These are phyloP conservation scores for Nitzschia sp. DNA, from an alignment of 108 stramenopile species.

Conservation along the genomic window DNA sequence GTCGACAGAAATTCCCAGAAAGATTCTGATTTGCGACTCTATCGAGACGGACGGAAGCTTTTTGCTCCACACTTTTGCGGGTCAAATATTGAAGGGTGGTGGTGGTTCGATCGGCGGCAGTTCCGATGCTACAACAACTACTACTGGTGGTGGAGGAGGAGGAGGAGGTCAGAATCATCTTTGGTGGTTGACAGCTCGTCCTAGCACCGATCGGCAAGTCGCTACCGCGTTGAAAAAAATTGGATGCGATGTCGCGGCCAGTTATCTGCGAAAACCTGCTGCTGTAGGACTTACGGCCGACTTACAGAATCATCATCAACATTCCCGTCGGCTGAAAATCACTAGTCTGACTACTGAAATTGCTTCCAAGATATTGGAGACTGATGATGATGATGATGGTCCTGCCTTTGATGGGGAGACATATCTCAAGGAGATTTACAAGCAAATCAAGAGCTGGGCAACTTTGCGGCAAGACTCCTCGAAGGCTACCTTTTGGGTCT, in stretches of 20 bases:
- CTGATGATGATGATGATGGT: neutral
- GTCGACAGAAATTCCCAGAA: conserved; percentile 24
- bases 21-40: conserved; percentile 45
- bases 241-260: conserved; percentile 36
- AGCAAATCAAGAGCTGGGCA: conserved; percentile 29
- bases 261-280: conserved; percentile 18
- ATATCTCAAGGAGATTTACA: conserved; percentile 35
- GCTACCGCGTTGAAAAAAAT: conserved; percentile 41
- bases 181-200: conserved; percentile 42
- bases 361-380: conserved; percentile 3
- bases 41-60: conserved; percentile 54
- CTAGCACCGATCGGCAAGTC: conserved; percentile 27
- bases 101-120: no score
- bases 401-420: conserved; percentile 15
- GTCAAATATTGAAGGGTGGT: conserved; percentile 12
- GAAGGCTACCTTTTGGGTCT: conserved; percentile 29
- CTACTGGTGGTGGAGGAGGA: neutral
- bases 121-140: conserved; percentile 19
- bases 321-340: conserved; percentile 7
- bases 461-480: neutral
- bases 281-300: neutral
- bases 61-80: conserved; percentile 31
- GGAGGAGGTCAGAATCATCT: conserved; percentile 1
- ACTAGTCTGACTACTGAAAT: conserved; percentile 27
- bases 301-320: no score